Evolutionary conservation across 176 grass and related monocot species (phyloP).

Genomic region (Rhynchospora pubera): DNA sequence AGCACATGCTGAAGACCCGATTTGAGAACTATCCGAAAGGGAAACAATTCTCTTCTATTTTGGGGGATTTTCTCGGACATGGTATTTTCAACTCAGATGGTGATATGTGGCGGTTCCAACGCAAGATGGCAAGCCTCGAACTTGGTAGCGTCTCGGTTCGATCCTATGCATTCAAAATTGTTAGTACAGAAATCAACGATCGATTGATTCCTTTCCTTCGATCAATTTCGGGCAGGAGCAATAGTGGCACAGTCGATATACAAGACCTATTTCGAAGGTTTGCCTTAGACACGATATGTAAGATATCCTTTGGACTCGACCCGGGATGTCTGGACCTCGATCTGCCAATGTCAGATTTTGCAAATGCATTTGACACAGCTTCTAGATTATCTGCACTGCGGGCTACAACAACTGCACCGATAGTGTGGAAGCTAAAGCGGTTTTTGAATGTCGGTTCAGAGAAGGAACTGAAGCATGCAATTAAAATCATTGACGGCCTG

Average conservation of each 20-base stretch:
- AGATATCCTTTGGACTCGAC: constrained; percentile 70
- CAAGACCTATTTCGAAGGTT: constrained; percentile 77
- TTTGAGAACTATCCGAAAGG: constrained; percentile 92
- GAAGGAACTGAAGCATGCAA: constrained; percentile 45
- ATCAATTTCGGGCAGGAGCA: constrained; percentile 16
- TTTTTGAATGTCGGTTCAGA: constrained; percentile 53
- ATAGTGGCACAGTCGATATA: constrained; percentile 33
- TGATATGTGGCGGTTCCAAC: constrained; percentile 55
- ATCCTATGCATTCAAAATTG: constrained; percentile 50
- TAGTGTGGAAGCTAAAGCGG: constrained; percentile 55
- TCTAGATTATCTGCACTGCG: constrained; percentile 43
- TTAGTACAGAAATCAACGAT: constrained; percentile 27
- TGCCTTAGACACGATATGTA: constrained; percentile 80
- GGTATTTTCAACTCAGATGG: constrained; percentile 96
- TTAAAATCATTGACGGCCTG: constrained; percentile 38
- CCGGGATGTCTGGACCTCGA: constrained; percentile 39
- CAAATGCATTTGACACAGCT: constrained; percentile 52
- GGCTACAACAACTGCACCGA: constrained; percentile 26
- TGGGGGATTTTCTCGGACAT: constrained; percentile 65
- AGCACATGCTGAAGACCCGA: constrained; percentile 74
- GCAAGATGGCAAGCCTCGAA: constrained; percentile 89
- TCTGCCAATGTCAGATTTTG: constrained; percentile 44
- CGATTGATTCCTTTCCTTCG: constrained; percentile 45
- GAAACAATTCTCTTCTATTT: constrained; percentile 48
- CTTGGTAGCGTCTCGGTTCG: constrained; percentile 63